A percentile compares a stretch with the other conserved stretches of the same genome.
These are phyloP conservation scores for Silybum marianum DNA, from an alignment of 129 eudicot species.

Conservation along the genomic window DNA sequence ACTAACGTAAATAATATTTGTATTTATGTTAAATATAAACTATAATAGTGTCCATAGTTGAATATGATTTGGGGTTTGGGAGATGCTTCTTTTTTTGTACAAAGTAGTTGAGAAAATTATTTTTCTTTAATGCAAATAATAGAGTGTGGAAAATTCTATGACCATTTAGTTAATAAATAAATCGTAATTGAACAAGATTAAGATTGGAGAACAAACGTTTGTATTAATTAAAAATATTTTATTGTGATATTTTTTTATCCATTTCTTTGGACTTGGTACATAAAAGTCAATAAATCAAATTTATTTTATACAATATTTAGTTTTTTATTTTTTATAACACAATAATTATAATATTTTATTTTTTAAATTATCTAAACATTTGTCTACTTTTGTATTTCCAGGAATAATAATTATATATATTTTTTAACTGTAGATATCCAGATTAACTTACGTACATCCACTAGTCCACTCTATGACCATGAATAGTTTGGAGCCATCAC, in stretches of 20 bases:
- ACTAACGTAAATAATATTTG: background rate
- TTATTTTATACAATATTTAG: background rate
- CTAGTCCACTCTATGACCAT: too few relatives aligned
- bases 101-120: constrained; percentile 20
- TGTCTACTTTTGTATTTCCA: background rate
- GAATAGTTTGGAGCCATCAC: background rate
- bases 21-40: background rate
- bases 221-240: background rate
- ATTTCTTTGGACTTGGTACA: background rate
- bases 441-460: too few relatives aligned
- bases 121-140: constrained; percentile 22
- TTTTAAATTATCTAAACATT: background rate
- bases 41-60: constrained; percentile 6
- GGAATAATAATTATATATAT: too few relatives aligned
- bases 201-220: constrained; percentile 31
- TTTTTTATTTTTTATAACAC: background rate
- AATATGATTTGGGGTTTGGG: constrained; percentile 11
- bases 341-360: background rate
- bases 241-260: background rate
- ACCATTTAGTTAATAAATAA: background rate
- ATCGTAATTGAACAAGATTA: constrained; percentile 32
- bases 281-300: constrained; percentile 16
- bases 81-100: constrained; percentile 20
- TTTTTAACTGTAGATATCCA: too few relatives aligned
- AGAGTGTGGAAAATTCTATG: constrained; percentile 40